Base-by-base conservation (phyloP, 768 basidiomycete species). In the Russula ochroleuca region DNA sequence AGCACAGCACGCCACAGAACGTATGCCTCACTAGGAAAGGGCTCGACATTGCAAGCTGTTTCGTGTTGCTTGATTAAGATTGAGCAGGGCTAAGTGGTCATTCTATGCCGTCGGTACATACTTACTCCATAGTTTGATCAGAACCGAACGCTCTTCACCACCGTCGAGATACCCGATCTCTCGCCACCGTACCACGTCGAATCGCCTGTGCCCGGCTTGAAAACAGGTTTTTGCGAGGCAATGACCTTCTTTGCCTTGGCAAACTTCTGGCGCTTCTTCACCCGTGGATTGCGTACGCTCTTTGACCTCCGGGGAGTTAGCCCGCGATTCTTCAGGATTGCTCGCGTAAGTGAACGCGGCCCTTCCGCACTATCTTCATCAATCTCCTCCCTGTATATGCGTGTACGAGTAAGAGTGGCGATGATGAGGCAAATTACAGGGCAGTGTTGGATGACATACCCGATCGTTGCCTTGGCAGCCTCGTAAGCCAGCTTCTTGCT, bases 191-290 rank as follows among this genome's bases (percentile, higher is more conserved):
- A 98, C 67, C 78, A 79, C n/a, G 83, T 86, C 48, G 81, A 79
- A 61, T 84, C 84, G 15, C 81, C 82, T 60, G 88, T 73, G 43
- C 94, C 94, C 59, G 94, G 93, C 73, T 89, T 95, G 83, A 85
- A 98, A n/a, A 94, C 81, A 19, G 94, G 86, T 74, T 92, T 90
- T 75, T 94, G 93, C 25, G 90, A 94, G 33, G 87, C 77, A 15
- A 98, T 78, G 76, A 88, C 93, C 78, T 90, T 94, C 80, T 96
- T 92, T 67, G 95, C 96, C 77, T 97, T 89, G 71, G 95, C 95
- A 80, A 88, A 98, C 72, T 82, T 88, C 76, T 88, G 82, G 38
- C 93, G 84, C 75, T 99, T 99, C 84, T 98, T 98, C 75, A 98
- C 94, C 65, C 97, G 86, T 47, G 96, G 95, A 77, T 99, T 99